These are phyloP conservation scores for Leccinum sublutescens DNA, from an alignment of 768 basidiomycete genomes.

Conservation along the genomic window DNA sequence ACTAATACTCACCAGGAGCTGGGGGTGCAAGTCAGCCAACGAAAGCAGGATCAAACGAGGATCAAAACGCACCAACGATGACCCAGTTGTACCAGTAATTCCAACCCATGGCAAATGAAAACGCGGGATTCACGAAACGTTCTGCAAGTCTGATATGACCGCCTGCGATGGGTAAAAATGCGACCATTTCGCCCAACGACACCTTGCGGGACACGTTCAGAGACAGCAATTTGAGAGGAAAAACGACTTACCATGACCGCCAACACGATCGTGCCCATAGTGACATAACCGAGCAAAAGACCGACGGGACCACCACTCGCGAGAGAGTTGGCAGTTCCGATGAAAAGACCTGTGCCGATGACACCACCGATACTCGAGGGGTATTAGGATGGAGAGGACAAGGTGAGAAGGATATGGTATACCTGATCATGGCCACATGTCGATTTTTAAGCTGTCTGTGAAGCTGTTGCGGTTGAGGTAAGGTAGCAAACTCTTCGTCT, in stretches of 20 bases:
- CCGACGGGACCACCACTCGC: constrained; percentile 67
- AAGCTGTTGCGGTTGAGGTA: constrained; percentile 27
- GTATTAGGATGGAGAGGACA: not conserved
- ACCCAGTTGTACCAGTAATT: constrained; percentile 48
- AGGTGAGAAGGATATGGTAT: not conserved
- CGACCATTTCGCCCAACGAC: constrained; percentile 59
- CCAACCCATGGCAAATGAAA: constrained; percentile 58
- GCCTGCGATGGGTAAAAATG: constrained; percentile 75
- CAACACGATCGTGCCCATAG: constrained; percentile 67
- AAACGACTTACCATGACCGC: constrained; percentile 58
- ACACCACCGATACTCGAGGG: constrained; percentile 57
- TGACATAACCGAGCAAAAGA: constrained; percentile 67
- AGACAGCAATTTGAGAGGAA: not conserved
- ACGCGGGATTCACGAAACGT: constrained; percentile 76
- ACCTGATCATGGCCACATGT: constrained; percentile 84
- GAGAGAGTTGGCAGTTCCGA: constrained; percentile 57
- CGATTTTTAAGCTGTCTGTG: constrained; percentile 70
- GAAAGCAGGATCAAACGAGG: not conserved
- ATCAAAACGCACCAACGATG: constrained; percentile 17
- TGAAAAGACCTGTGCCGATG: constrained; percentile 59
- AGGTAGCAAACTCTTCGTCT: constrained; percentile 21
- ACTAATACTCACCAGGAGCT: constrained; percentile 27
- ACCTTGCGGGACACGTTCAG: constrained; percentile 37
- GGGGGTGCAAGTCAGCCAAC: not conserved
- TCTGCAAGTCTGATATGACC: constrained; percentile 80